Evolutionary conservation across 148 eudicot genomes (phyloP).

Genomic region (Rhododendron simsii): DNA sequence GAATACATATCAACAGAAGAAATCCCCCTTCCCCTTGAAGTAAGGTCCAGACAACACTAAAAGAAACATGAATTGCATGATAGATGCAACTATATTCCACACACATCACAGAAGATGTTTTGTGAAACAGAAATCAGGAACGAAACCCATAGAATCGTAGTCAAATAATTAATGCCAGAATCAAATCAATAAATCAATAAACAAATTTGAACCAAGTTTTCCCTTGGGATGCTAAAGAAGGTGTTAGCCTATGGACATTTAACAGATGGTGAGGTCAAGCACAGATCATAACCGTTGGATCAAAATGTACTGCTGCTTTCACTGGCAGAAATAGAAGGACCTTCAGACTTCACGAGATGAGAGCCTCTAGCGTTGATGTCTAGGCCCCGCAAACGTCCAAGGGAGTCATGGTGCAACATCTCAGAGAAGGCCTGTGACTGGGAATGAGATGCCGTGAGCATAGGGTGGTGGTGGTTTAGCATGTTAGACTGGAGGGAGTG

Average conservation of each 20-base stretch:
- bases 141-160: not conserved
- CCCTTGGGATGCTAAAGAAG: slow-evolving; percentile 15
- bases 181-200: slow-evolving; percentile 18
- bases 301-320: slow-evolving; percentile 56
- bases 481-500: slow-evolving; percentile 36
- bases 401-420: slow-evolving; percentile 50
- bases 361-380: slow-evolving; percentile 47
- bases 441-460: slow-evolving; percentile 11
- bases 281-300: slow-evolving; percentile 7
- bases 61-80: not conserved
- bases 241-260: slow-evolving; percentile 51
- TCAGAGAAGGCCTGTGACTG: slow-evolving; percentile 30
- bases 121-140: not conserved
- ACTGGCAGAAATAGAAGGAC: slow-evolving; percentile 47
- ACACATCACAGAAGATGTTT: slow-evolving; percentile 8
- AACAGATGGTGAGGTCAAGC: slow-evolving; percentile 15
- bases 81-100: not conserved
- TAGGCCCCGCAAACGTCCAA: slow-evolving; percentile 55
- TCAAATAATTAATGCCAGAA: slow-evolving; percentile 1
- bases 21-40: not conserved
- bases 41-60: not conserved
- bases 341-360: slow-evolving; percentile 53
- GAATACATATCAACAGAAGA: not conserved
- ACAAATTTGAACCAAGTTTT: slow-evolving; percentile 15
- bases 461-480: slow-evolving; percentile 23